phyloP scores from a whole-genome alignment of 2,329 filamentous ascomycete genomes.

The Chaetomium olivaceum region DNA sequence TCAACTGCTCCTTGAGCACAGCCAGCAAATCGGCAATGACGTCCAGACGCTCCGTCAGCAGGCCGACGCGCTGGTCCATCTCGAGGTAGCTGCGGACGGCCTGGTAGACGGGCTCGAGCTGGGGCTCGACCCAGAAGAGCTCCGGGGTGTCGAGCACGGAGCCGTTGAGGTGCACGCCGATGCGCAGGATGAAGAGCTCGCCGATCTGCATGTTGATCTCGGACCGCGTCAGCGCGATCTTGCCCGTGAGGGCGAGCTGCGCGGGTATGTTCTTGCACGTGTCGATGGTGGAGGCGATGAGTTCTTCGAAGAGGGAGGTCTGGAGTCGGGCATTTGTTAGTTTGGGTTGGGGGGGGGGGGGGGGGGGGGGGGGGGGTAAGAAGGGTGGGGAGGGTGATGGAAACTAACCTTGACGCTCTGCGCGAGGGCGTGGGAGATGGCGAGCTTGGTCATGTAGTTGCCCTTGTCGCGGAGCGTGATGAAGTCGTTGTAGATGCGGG shows the following conservation, averaged over 20 bases:
- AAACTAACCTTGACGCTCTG: constrained; percentile 82
- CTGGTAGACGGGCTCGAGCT: constrained; percentile 93
- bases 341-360: not conserved
- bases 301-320: constrained; percentile 94
- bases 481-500: constrained; percentile 98
- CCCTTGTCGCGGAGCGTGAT: constrained; percentile 91
- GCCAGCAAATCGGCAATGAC: constrained; percentile 93
- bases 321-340: constrained; percentile 45
- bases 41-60: constrained; percentile 85
- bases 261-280: constrained; percentile 90
- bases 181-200: constrained; percentile 94
- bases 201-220: constrained; percentile 99
- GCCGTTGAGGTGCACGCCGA: constrained; percentile 97
- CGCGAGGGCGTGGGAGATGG: constrained; percentile 91
- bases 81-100: constrained; percentile 94
- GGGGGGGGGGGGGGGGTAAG: not conserved
- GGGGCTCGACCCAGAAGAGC: constrained; percentile 97
- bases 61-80: constrained; percentile 91
- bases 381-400: constrained; percentile 1
- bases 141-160: constrained; percentile 96
- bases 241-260: constrained; percentile 89
- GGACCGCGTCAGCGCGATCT: constrained; percentile 80
- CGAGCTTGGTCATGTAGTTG: constrained; percentile 97
- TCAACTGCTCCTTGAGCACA: constrained; percentile 92
- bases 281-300: constrained; percentile 91